Conservation (phyloP, 2,329 filamentous ascomycete species). For the Teratosphaeriaceae sp. region DNA sequence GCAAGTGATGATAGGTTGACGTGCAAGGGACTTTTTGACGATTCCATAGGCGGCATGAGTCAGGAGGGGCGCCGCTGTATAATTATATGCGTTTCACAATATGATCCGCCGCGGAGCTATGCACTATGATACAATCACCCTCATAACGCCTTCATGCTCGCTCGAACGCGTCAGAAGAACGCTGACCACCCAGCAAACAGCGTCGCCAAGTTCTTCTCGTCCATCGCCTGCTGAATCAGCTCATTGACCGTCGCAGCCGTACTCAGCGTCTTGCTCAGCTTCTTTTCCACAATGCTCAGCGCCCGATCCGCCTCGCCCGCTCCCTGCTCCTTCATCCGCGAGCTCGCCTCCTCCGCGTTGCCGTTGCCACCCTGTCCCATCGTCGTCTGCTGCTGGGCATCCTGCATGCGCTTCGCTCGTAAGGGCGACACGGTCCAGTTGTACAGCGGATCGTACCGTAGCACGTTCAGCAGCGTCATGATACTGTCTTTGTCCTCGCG, state of each 20-base stretch:
- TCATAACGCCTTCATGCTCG: too few species aligned
- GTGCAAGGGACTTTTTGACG: neutral
- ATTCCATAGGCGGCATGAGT: neutral
- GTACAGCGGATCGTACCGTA: conserved; percentile 96
- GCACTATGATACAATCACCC: neutral
- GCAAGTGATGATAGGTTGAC: neutral
- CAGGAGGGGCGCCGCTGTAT: neutral
- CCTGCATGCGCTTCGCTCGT: conserved; percentile 60
- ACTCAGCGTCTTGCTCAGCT: conserved; percentile 87
- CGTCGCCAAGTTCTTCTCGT: conserved; percentile 86
- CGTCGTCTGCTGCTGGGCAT: conserved; percentile 49
- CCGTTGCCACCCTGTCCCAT: conserved; percentile 27
- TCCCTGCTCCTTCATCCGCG: conserved; percentile 44
- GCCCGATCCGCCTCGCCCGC: conserved; percentile 83
- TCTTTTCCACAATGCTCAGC: conserved; percentile 89
- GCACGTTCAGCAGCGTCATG: conserved; percentile 95
- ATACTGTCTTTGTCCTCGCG: conserved; percentile 95
- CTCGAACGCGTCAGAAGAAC: conserved; percentile 14
- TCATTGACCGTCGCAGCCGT: conserved; percentile 95
- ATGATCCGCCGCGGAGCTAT: too few species aligned
- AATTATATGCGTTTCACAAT: neutral
- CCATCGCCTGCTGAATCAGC: conserved; percentile 89
- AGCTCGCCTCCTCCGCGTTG: conserved; percentile 27
- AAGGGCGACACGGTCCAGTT: conserved; percentile 83
- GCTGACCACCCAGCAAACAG: conserved; percentile 53